phyloP scores from a whole-genome alignment of 192 early-diverging fungal genomes.

The Coemansia sp. region DNA sequence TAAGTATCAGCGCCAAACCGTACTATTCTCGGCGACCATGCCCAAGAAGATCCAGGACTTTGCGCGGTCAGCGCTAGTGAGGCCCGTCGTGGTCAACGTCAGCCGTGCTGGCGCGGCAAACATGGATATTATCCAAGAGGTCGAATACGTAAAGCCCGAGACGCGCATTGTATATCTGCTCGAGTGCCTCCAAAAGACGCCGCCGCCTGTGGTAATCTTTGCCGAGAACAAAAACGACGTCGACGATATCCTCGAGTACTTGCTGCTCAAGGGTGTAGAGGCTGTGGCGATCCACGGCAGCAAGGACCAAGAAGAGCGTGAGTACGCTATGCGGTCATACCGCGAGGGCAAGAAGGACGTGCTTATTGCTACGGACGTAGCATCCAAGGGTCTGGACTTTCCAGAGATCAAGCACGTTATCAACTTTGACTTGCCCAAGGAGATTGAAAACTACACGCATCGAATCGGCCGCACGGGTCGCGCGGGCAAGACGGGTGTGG shows the following conservation, averaged over 20 bases:
- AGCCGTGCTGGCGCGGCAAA: constrained; percentile 96
- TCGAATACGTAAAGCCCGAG: constrained; percentile 97
- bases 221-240: constrained; percentile 99
- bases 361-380: constrained; percentile 96
- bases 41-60: constrained; percentile 99
- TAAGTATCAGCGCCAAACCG: constrained; percentile 92
- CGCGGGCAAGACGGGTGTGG: constrained; percentile 93
- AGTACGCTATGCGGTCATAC: constrained; percentile 92
- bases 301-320: constrained; percentile 97
- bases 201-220: constrained; percentile 95
- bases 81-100: constrained; percentile 95
- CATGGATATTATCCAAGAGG: constrained; percentile 96
- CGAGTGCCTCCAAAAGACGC: constrained; percentile 95
- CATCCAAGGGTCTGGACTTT: constrained; percentile 96
- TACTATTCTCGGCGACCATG: constrained; percentile 97
- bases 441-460: constrained; percentile 99
- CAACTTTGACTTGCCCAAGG: constrained; percentile 99
- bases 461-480: constrained; percentile 98
- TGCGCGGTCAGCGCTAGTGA: constrained; percentile 83
- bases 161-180: constrained; percentile 93
- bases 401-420: constrained; percentile 97
- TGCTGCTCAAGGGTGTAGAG: constrained; percentile 93
- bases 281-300: constrained; percentile 94
- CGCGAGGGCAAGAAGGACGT: constrained; percentile 93
- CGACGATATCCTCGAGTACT: constrained; percentile 97